A percentile compares a stretch with the other conserved stretches of the same genome.
phyloP scores from a whole-genome alignment of 2,329 filamentous ascomycete species.

The Fusarium dlaminii region DNA sequence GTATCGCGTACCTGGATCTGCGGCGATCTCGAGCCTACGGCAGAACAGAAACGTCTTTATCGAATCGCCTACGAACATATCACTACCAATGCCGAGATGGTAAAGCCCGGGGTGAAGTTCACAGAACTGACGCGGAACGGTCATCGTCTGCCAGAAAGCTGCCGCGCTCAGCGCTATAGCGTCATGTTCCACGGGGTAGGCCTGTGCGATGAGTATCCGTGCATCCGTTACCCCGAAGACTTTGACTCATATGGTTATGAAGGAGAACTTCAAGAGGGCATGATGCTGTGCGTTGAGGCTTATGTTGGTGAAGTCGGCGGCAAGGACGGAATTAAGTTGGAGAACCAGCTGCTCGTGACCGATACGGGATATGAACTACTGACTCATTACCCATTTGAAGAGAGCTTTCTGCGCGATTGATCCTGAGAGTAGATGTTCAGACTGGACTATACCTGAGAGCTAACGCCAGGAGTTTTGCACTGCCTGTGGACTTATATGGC shows the following conservation, averaged over 20 bases:
- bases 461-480: too few relatives aligned
- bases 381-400: neutral
- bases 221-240: neutral
- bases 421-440: too few relatives aligned
- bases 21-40: neutral
- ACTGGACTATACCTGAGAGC: too few relatives aligned
- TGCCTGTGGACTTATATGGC: too few relatives aligned
- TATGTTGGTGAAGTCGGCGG: neutral
- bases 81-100: neutral
- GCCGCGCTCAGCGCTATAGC: neutral
- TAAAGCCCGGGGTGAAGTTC: neutral
- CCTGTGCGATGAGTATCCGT: neutral
- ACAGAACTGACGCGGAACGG: neutral
- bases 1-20: neutral
- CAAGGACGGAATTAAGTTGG: neutral
- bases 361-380: neutral
- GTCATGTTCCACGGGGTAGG: neutral
- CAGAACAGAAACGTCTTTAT: neutral
- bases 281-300: neutral
- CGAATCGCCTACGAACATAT: neutral
- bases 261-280: neutral
- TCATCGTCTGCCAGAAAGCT: neutral
- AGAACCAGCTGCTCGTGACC: neutral
- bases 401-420: neutral
- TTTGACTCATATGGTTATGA: neutral